phyloP scores from a whole-genome alignment of 2,329 filamentous ascomycete species.

The Diplodia corticola region DNA sequence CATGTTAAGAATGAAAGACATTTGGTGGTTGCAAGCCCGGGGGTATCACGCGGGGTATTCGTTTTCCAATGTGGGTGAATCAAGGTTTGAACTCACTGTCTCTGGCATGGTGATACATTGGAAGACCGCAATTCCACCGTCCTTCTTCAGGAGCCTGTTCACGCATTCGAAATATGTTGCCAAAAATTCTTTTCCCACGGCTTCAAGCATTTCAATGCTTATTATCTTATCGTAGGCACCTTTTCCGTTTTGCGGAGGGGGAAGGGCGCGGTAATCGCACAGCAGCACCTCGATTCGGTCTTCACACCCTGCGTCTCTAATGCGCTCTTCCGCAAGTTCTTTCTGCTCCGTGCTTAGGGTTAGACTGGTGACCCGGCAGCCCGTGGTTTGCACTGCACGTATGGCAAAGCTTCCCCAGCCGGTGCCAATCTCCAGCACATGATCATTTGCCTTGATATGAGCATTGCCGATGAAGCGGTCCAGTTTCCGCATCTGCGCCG shows the following conservation, averaged over 20 bases:
- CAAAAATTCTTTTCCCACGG: constrained; percentile 68
- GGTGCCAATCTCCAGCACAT: constrained; percentile 73
- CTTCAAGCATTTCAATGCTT: constrained; percentile 77
- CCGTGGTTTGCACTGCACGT: constrained; percentile 63
- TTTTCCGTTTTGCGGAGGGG: constrained; percentile 43
- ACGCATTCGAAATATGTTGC: constrained; percentile 67
- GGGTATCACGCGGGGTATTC: not conserved
- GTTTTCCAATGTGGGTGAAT: too few species aligned
- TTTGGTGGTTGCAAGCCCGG: not conserved
- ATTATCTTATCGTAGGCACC: constrained; percentile 68
- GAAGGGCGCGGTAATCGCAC: constrained; percentile 67
- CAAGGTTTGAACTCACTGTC: constrained; percentile 33
- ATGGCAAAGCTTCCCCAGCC: constrained; percentile 77
- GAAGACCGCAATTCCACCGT: constrained; percentile 68
- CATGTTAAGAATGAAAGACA: not conserved
- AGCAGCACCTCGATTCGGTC: constrained; percentile 65
- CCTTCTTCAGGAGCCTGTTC: constrained; percentile 62
- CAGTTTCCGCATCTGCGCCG: constrained; percentile 68
- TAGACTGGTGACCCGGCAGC: constrained; percentile 67
- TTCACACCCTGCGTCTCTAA: constrained; percentile 60
- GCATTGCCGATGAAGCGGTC: constrained; percentile 65
- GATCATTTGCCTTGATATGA: constrained; percentile 63
- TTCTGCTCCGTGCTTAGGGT: constrained; percentile 72
- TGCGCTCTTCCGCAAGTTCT: constrained; percentile 64
- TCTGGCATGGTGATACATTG: constrained; percentile 80